These are phyloP conservation scores for Alternaria sp. DNA, from an alignment of 2,329 filamentous ascomycete species.

Conservation along the genomic window DNA sequence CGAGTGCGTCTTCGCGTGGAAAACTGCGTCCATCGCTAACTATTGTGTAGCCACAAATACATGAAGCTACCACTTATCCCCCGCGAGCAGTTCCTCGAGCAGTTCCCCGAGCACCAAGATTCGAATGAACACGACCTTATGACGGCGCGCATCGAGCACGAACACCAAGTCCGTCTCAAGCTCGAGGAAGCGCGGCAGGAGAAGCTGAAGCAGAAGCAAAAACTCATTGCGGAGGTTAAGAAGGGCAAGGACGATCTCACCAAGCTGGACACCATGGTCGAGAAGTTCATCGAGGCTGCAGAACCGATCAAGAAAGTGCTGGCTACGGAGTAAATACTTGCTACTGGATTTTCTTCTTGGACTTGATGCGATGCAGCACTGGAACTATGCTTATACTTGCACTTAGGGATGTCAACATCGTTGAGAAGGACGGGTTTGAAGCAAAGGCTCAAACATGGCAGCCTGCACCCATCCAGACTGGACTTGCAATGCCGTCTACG, in stretches of 20 bases:
- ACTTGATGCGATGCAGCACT: background rate
- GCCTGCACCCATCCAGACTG: background rate
- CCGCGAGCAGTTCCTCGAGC: conserved; percentile 77
- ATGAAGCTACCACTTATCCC: conserved; percentile 84
- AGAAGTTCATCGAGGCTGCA: conserved; percentile 91
- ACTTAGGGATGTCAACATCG: background rate
- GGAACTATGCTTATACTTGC: background rate
- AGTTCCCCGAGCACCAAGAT: conserved; percentile 76
- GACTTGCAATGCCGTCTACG: background rate
- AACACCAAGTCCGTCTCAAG: conserved; percentile 81
- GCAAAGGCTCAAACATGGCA: background rate
- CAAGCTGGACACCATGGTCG: conserved; percentile 87
- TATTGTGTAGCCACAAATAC: conserved; percentile 75
- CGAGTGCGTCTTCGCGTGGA: conserved; percentile 66
- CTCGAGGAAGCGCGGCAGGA: conserved; percentile 81
- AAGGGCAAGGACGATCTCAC: conserved; percentile 91
- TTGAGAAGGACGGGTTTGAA: background rate
- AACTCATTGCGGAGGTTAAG: conserved; percentile 78
- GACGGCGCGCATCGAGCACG: conserved; percentile 88
- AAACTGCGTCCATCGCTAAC: conserved; percentile 10
- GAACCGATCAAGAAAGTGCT: conserved; percentile 88
- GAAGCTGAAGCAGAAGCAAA: conserved; percentile 68
- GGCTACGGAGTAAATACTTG: conserved; percentile 66
- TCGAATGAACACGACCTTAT: conserved; percentile 81
- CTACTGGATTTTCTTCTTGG: background rate